These are phyloP conservation scores for Candida incommunis DNA, from an alignment of 805 yeast genomes.

Conservation along the genomic window DNA sequence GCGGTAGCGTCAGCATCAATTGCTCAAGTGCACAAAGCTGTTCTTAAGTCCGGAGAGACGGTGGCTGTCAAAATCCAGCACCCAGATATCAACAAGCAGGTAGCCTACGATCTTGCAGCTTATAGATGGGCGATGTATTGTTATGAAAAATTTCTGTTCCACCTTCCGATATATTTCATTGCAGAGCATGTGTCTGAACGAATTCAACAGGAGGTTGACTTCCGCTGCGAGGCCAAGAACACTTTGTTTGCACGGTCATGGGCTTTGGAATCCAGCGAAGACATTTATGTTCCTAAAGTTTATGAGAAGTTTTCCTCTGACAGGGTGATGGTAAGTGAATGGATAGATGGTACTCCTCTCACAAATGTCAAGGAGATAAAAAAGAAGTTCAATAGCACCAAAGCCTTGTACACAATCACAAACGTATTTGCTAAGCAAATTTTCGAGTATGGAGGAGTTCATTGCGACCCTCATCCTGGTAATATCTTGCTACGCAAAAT, in stretches of 20 bases:
- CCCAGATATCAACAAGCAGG: slow-evolving; percentile 44
- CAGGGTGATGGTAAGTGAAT: slow-evolving; percentile 50
- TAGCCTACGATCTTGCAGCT: slow-evolving; percentile 45
- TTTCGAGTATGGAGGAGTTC: slow-evolving; percentile 53
- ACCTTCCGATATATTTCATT: slow-evolving; percentile 45
- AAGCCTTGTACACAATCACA: slow-evolving; percentile 37
- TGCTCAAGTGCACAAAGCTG: slow-evolving; percentile 86
- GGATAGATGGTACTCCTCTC: slow-evolving; percentile 61
- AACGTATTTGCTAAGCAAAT: slow-evolving; percentile 42
- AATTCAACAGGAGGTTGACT: slow-evolving; percentile 47
- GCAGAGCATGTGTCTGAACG: slow-evolving; percentile 45
- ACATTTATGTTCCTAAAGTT: slow-evolving; percentile 40
- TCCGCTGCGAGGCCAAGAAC: slow-evolving; percentile 41
- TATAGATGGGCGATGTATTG: slow-evolving; percentile 37
- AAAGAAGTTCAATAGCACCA: slow-evolving; percentile 24
- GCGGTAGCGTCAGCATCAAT: slow-evolving; percentile 75
- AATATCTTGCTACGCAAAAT: slow-evolving; percentile 42
- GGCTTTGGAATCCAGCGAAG: slow-evolving; percentile 27
- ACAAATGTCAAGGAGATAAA: slow-evolving; percentile 31
- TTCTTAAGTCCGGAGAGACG: slow-evolving; percentile 42
- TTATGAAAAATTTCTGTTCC: slow-evolving; percentile 41
- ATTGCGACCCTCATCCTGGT: slow-evolving; percentile 76
- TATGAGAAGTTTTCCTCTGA: slow-evolving; percentile 32
- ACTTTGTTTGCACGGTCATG: neutral
- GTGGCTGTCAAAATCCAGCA: slow-evolving; percentile 94